Base-by-base conservation (phyloP, 352 stramenopile genomes). In the Phytophthora macrochlamydospora region DNA sequence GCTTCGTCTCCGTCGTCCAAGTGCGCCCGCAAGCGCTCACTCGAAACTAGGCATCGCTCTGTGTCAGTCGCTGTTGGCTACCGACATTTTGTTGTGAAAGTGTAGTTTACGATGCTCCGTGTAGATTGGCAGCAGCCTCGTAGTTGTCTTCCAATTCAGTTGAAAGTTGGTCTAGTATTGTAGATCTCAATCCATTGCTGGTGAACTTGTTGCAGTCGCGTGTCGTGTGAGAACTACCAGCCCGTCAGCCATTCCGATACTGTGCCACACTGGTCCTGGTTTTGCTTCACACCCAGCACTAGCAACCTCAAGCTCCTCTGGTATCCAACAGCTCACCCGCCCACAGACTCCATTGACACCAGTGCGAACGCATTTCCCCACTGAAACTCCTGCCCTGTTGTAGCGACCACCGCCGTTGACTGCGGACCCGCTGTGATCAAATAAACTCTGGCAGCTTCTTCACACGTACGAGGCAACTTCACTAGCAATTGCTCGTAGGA, bases 221-320 rank as follows among this genome's bases (percentile, higher is more conserved):
- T 83, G 66, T 18, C 60, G 61, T 14, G 65, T 73, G 37, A 88
- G 69, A 11, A 85, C 35, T 7, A 87, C 53, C 14, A 90, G 55
- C 11, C 78, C 81, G 35, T 74, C 69, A 2, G 81, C 79, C 50
- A 90, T 73, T 4, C 75, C 75, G 9, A 90, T 75, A 37, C 60
- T 73, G 7, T 80, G 65, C 76, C 75, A 87, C 28, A 63, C 42
- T 31, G 67, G 50, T 9, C 54, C 50, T 35, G 51, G 24, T 28
- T 13, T 24, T 0, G 18, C 18, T 24, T 24, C 28, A 29, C 24
- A 49, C 12, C 30, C 38, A 42, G 3, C 28, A 13, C n/a, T 8
- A 18, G n/a, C 35, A n/a, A 64, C 53, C 11, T 62, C 54, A 12
- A 81, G n/a, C 13, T 58, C 45, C 45, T 76, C 65, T 6, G 72